These are phyloP conservation scores for Calocera viscosa DNA, from an alignment of 768 basidiomycete genomes.

Conservation along the genomic window DNA sequence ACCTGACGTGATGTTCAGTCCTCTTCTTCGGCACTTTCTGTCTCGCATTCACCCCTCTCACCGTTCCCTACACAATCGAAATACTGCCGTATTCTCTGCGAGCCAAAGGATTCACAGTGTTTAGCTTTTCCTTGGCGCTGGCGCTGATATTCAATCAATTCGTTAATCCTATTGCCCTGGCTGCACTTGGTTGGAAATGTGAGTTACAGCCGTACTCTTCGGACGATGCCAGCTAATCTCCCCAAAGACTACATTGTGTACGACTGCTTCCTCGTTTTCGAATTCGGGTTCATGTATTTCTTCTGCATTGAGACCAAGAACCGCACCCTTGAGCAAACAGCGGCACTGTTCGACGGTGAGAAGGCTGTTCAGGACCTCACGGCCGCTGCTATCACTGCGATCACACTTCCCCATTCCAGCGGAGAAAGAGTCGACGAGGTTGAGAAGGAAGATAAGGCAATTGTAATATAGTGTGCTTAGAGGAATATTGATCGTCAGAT, in stretches of 20 bases:
- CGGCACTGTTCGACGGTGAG: slow-evolving; percentile 57
- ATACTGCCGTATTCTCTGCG: slow-evolving; percentile 73
- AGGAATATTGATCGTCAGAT: too few species aligned
- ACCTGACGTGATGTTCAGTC: not conserved
- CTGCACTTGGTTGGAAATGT: slow-evolving; percentile 57
- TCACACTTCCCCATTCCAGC: not conserved
- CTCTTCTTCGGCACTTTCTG: not conserved
- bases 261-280: slow-evolving; percentile 54
- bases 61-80: slow-evolving; percentile 78
- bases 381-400: not conserved
- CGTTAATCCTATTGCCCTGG: slow-evolving; percentile 68
- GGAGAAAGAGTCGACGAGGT: not conserved
- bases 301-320: slow-evolving; percentile 33
- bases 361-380: slow-evolving; percentile 33
- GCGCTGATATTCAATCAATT: slow-evolving; percentile 85
- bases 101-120: slow-evolving; percentile 74
- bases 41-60: slow-evolving; percentile 72
- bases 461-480: not conserved
- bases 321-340: slow-evolving; percentile 60
- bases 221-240: not conserved
- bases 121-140: slow-evolving; percentile 64
- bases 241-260: slow-evolving; percentile 42
- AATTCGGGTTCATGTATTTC: slow-evolving; percentile 52
- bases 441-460: not conserved
- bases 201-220: slow-evolving; percentile 18